Evolutionary conservation across 2,329 filamentous ascomycete species (phyloP), one percentile per base, ranked within the genome.

Genomic region (Penicillium verrucosum): DNA sequence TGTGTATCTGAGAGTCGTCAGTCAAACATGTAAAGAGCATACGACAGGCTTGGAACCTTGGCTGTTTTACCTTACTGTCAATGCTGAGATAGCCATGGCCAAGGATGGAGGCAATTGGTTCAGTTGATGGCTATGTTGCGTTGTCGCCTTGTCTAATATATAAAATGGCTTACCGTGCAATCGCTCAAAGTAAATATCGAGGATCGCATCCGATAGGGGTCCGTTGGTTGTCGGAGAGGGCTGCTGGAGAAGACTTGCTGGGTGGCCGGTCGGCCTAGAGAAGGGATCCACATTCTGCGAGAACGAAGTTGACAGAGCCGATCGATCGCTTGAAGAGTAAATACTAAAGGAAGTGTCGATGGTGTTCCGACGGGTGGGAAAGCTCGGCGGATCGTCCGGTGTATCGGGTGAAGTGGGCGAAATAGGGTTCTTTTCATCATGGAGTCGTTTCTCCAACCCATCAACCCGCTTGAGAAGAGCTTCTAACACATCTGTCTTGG

Each of bases 401-500:
- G 57, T 66, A 5, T 67, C 67, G 30, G 80, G 75, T 23, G 80
- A 79, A 30, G 78, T 75, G 14, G 73, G 69, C 18, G 72, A 74
- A 46, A 72, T 67, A 58, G 69, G 62, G 52, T 72, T 78, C 63
- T 85, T 86, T 67, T 87, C 85, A 61, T 88, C 85, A 70, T 90
- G 89, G 38, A 95, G 79, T 60, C 87, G 85, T 68, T 89, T 90
- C 72, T 95, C 90, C 49, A 95, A 78, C 1, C 90, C 90, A 71
- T 95, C 91, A 2, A 95, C 90, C 51, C 91, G 83, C 73, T 93
- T 95, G 57, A 95, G 70, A 9, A 95, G 78, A 1, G 91, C 90
- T 72, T 95, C 91, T 32, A 95, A 79, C 5, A 95, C 89, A 71
- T 96, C 91, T 29, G 90, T 95, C 75, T 96, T 96, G 3, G 91